Percentiles rank a stretch among this genome's conserved stretches.
Evolutionary conservation across 2,329 filamentous ascomycete species (phyloP).

Genomic region (Neospermospora avenae): DNA sequence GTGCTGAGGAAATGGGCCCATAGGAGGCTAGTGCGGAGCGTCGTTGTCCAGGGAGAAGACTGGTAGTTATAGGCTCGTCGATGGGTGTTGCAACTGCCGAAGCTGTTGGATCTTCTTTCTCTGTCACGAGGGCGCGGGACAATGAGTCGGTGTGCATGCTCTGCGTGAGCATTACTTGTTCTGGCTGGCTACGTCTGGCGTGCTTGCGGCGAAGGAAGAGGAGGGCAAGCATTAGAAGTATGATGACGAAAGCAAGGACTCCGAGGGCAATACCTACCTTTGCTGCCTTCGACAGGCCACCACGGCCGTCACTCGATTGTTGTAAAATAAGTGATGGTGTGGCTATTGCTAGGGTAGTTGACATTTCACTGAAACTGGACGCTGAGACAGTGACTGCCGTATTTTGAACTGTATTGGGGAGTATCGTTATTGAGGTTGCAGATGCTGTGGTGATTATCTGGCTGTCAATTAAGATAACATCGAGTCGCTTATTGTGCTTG

Average conservation of each 20-base stretch:
- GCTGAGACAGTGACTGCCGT: not conserved
- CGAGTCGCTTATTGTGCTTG: too few species aligned
- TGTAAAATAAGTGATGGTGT: not conserved
- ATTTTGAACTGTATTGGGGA: too few species aligned
- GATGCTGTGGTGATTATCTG: not conserved
- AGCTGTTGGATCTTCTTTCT: slow-evolving; percentile 22
- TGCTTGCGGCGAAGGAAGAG: slow-evolving; percentile 25
- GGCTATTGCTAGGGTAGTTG: not conserved
- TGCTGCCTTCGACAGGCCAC: slow-evolving; percentile 18
- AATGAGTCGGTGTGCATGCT: slow-evolving; percentile 23
- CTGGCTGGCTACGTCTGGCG: slow-evolving; percentile 11
- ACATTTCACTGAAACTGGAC: not conserved
- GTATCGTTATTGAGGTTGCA: not conserved
- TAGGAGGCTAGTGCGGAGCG: slow-evolving; percentile 18
- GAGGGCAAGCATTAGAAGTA: slow-evolving; percentile 21
- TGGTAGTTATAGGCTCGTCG: not conserved
- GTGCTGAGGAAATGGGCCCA: slow-evolving; percentile 14
- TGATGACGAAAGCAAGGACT: slow-evolving; percentile 15
- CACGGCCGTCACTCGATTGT: not conserved
- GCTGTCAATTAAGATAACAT: not conserved
- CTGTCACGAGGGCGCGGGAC: slow-evolving; percentile 16
- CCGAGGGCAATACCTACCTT: slow-evolving; percentile 28
- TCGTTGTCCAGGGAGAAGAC: slow-evolving; percentile 12
- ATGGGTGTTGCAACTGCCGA: not conserved
- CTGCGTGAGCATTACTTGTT: slow-evolving; percentile 24